phyloP scores from a whole-genome alignment of 192 early-diverging fungal species.

The Podila clonocystis region DNA sequence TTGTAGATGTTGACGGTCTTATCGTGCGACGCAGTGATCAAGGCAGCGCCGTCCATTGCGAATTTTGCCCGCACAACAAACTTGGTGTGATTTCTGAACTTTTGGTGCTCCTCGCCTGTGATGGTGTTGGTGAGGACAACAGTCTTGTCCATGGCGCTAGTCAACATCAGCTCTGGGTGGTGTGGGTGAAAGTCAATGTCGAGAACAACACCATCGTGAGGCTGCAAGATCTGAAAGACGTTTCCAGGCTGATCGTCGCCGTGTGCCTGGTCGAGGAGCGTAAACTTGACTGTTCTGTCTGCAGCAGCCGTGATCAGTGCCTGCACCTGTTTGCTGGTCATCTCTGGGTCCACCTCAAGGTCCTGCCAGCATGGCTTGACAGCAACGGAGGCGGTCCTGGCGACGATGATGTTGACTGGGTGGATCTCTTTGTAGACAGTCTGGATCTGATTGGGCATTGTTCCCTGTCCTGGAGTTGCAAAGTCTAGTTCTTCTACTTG shows the following conservation, averaged over 20 bases:
- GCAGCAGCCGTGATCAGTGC: constrained; percentile 63
- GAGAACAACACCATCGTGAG: constrained; percentile 70
- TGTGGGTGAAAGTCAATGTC: constrained; percentile 73
- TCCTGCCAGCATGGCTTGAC: constrained; percentile 34
- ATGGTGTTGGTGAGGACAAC: constrained; percentile 54
- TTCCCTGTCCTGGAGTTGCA: constrained; percentile 37
- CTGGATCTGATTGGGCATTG: constrained; percentile 47
- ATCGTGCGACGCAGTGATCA: constrained; percentile 80
- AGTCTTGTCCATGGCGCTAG: constrained; percentile 64
- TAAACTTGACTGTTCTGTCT: constrained; percentile 70
- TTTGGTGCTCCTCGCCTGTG: constrained; percentile 58
- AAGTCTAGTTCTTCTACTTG: constrained; percentile 51
- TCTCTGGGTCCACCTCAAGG: constrained; percentile 18
- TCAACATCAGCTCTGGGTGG: constrained; percentile 57
- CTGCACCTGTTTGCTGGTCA: constrained; percentile 28
- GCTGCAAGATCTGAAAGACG: constrained; percentile 51
- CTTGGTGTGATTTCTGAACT: constrained; percentile 75
- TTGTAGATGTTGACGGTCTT: constrained; percentile 71
- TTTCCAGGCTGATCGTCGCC: constrained; percentile 46
- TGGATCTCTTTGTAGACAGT: constrained; percentile 58
- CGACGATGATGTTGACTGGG: constrained; percentile 66
- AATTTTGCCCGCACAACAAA: constrained; percentile 74
- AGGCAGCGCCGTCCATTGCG: constrained; percentile 61
- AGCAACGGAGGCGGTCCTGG: constrained; percentile 41
- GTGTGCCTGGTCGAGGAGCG: constrained; percentile 52